A percentile compares a stretch with the other conserved stretches of the same genome.
Conservation (phyloP, 495 filamentous ascomycete species). For the Aspergillus asperescens region DNA sequence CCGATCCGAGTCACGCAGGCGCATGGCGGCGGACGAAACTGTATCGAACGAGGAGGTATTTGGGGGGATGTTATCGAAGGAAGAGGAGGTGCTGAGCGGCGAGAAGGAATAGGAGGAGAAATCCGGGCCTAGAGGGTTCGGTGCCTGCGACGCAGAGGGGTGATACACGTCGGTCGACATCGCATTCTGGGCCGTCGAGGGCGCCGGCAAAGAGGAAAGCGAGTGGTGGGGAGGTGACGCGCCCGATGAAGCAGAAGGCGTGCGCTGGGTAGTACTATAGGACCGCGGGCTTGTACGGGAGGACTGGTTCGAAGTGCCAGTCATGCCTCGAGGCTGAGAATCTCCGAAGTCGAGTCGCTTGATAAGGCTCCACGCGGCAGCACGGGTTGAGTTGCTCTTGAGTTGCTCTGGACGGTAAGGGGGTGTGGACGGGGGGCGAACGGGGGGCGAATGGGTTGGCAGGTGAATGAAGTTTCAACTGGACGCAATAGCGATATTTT, state of each 20-base stretch:
- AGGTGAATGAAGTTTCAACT: conserved; percentile 6
- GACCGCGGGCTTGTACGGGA: conserved; percentile 47
- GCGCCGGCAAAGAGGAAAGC: conserved; percentile 34
- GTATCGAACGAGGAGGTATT: conserved; percentile 1
- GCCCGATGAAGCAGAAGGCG: conserved; percentile 43
- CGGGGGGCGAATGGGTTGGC: conserved; percentile 14
- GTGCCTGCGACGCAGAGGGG: conserved; percentile 37
- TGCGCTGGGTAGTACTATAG: conserved; percentile 43
- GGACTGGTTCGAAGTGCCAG: conserved; percentile 45
- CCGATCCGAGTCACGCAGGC: conserved; percentile 42
- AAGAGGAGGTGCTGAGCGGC: conserved; percentile 38
- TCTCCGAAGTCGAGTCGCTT: conserved; percentile 17
- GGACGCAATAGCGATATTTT: background rate
- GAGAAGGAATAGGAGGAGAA: conserved; percentile 44
- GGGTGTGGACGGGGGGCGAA: conserved; percentile 6
- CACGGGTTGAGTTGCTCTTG: conserved; percentile 15
- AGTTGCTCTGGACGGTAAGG: conserved; percentile 15
- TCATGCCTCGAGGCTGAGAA: conserved; percentile 39
- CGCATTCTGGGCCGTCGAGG: conserved; percentile 47
- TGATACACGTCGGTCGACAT: conserved; percentile 50
- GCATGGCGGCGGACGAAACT: conserved; percentile 42
- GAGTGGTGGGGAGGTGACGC: conserved; percentile 42
- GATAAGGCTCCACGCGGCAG: conserved; percentile 24
- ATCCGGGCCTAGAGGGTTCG: conserved; percentile 34
- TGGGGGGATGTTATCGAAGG: conserved; percentile 30